phyloP scores from a whole-genome alignment of 208 protist genomes.

The Wallacemonas sp. region DNA sequence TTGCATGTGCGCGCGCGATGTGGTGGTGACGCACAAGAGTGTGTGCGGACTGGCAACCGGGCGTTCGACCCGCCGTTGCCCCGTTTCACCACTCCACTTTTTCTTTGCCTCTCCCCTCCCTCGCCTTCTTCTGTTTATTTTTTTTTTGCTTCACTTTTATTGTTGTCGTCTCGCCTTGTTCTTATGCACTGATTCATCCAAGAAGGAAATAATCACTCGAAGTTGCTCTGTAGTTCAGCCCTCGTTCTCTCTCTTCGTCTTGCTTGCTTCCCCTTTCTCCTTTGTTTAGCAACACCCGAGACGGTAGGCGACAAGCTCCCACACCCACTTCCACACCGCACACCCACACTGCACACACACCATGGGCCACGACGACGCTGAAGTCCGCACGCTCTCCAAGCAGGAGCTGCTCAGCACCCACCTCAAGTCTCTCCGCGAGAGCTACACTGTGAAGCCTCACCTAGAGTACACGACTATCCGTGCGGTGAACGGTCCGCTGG shows the following conservation, averaged over 20 bases:
- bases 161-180: neutral
- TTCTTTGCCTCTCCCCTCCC: too few relatives aligned
- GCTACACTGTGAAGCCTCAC: constrained; percentile 85
- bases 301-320: too few relatives aligned
- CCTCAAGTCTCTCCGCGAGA: constrained; percentile 64
- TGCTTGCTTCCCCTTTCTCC: neutral
- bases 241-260: too few relatives aligned
- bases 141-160: neutral
- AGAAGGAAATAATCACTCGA: too few relatives aligned
- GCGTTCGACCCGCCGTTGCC: too few relatives aligned
- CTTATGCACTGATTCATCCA: too few relatives aligned
- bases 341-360: neutral
- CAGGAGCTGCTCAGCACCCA: constrained; percentile 79
- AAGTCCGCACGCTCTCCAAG: constrained; percentile 76
- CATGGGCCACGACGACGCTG: constrained; percentile 46
- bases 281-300: neutral
- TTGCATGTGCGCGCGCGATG: too few relatives aligned
- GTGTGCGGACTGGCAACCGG: too few relatives aligned
- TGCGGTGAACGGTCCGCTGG: constrained; percentile 99
- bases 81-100: too few relatives aligned
- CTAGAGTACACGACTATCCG: constrained; percentile 99
- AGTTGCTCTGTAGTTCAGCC: too few relatives aligned
- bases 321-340: neutral
- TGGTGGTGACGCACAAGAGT: too few relatives aligned
- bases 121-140: neutral